Conservation (phyloP, 2,329 filamentous ascomycete genomes). For the Leptographium flavum region DNA sequence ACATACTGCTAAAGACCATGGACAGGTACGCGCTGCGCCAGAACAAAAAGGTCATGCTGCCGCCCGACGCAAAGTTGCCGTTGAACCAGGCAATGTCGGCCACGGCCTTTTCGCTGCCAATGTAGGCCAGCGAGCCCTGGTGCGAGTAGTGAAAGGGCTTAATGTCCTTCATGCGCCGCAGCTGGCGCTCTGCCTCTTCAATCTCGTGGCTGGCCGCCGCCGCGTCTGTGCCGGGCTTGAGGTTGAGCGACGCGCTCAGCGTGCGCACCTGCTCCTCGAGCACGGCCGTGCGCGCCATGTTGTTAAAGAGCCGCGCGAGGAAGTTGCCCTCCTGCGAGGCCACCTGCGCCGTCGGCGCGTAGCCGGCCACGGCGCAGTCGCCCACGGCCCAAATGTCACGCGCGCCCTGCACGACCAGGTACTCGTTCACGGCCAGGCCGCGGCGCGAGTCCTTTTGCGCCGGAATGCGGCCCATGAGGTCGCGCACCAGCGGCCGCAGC, state of each 20-base stretch:
- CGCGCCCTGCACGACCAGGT: constrained; percentile 91
- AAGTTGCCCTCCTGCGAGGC: constrained; percentile 91
- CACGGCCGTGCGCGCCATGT: constrained; percentile 86
- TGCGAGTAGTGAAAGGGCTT: constrained; percentile 98
- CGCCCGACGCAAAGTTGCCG: constrained; percentile 87
- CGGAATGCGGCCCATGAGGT: constrained; percentile 82
- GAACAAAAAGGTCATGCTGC: constrained; percentile 92
- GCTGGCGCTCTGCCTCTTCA: constrained; percentile 70
- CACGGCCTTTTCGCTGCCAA: constrained; percentile 90
- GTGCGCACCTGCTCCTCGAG: constrained; percentile 63
- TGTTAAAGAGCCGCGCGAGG: constrained; percentile 92
- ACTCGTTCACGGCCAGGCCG: constrained; percentile 94
- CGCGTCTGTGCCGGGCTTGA: constrained; percentile 48
- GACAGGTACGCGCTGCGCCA: constrained; percentile 96
- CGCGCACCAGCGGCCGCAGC: constrained; percentile 73
- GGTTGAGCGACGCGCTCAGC: constrained; percentile 48
- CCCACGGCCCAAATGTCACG: constrained; percentile 97
- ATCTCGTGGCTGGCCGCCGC: constrained; percentile 61
- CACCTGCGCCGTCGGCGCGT: constrained; percentile 94
- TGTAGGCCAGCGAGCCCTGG: constrained; percentile 93
- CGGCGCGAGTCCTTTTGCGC: constrained; percentile 92
- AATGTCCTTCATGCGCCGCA: constrained; percentile 82
- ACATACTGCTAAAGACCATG: constrained; percentile 99
- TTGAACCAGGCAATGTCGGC: constrained; percentile 96
- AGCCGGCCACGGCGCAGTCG: constrained; percentile 94